These are phyloP conservation scores for Drechslera avenae DNA, from an alignment of 2,329 filamentous ascomycete genomes.

Conservation along the genomic window DNA sequence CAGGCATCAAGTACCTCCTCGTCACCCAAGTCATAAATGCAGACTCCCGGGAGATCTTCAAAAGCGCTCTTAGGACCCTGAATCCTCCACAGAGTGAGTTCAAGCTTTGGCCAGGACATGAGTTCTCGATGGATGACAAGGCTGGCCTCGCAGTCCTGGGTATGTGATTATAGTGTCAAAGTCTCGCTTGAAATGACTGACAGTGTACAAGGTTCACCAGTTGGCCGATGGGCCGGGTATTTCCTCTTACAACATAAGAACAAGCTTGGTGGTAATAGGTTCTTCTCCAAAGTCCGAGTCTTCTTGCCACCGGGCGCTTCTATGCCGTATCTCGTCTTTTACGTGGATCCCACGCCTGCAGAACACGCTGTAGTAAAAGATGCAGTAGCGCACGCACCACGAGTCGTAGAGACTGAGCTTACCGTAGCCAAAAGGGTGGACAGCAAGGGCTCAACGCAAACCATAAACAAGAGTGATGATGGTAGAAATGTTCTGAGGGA, in stretches of 20 bases:
- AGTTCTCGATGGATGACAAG: slow-evolving; percentile 6
- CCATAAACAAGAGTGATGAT: background rate
- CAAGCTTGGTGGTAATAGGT: slow-evolving; percentile 13
- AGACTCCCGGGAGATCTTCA: slow-evolving; percentile 2
- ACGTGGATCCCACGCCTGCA: slow-evolving; percentile 2
- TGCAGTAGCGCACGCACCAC: background rate
- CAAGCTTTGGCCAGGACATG: slow-evolving; percentile 14
- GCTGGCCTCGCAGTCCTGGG: slow-evolving; percentile 13
- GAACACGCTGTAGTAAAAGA: background rate
- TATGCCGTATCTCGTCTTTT: slow-evolving; percentile 16
- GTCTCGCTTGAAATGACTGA: background rate
- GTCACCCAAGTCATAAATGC: slow-evolving; percentile 15
- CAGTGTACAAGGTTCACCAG: slow-evolving; percentile 9
- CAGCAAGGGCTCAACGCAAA: background rate
- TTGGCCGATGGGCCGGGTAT: slow-evolving; percentile 14
- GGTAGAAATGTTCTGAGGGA: slow-evolving; percentile 1
- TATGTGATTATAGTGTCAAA: background rate
- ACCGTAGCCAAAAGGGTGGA: background rate
- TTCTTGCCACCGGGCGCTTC: slow-evolving; percentile 1
- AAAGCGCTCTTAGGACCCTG: slow-evolving; percentile 4
- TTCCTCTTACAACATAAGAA: slow-evolving; percentile 19
- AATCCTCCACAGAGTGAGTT: slow-evolving; percentile 10
- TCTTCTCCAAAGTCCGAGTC: slow-evolving; percentile 15
- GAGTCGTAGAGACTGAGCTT: background rate
- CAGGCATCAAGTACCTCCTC: slow-evolving; percentile 17